Evolutionary conservation across 345 rosid species (phyloP).

Genomic region (Microcos paniculata): DNA sequence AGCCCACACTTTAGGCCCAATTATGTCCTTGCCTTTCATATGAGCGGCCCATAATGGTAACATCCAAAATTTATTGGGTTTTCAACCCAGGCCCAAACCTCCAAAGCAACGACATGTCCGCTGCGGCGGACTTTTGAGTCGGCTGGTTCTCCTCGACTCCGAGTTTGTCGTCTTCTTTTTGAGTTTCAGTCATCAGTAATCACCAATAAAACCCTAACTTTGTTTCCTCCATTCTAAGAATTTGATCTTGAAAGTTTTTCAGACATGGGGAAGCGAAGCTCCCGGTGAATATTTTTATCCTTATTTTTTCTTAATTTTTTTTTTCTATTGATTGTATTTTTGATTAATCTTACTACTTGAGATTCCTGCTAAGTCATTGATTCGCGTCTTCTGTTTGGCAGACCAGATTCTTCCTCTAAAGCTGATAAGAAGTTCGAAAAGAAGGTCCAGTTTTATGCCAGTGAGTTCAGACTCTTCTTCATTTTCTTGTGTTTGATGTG

Average conservation of each 20-base stretch:
- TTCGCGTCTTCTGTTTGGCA: background rate
- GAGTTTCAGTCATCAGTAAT: background rate
- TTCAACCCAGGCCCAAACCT: background rate
- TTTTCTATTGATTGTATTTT: background rate
- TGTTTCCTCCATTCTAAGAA: background rate
- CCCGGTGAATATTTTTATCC: background rate
- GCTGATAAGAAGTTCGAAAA: constrained; percentile 56
- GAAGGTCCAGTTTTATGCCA: constrained; percentile 57
- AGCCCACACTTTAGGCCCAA: no score
- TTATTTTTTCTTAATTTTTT: background rate
- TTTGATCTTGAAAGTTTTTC: background rate
- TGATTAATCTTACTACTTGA: background rate
- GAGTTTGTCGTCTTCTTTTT: background rate
- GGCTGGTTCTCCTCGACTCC: background rate
- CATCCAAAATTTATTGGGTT: background rate
- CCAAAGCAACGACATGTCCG: no score
- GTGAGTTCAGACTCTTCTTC: constrained; percentile 27
- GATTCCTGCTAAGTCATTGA: background rate
- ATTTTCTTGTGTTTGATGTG: background rate
- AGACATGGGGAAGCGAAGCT: constrained; percentile 6
- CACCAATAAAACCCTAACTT: background rate
- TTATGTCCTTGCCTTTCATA: no score
- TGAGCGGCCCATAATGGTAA: background rate
- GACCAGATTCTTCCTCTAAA: constrained; percentile 33
- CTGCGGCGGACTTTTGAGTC: background rate